Evolutionary conservation across 805 yeast genomes (phyloP).

Genomic region (Suhomyces tanzawaensis): DNA sequence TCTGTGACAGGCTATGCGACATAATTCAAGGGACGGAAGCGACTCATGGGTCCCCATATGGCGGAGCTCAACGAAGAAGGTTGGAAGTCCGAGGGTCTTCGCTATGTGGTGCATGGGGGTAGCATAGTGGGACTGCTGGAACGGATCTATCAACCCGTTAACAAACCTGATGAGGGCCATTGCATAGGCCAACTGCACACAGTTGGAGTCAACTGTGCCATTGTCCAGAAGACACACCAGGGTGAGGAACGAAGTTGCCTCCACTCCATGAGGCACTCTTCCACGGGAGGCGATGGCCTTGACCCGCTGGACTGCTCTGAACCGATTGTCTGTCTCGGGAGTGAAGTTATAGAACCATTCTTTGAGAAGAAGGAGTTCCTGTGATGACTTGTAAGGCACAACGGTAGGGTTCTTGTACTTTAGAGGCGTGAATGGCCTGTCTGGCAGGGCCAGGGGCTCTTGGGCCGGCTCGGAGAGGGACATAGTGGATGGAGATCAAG

Average conservation of each 20-base stretch:
- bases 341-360: slow-evolving; percentile 51
- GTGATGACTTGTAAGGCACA: slow-evolving; percentile 16
- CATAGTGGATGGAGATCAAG: slow-evolving; percentile 1
- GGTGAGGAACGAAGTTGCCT: slow-evolving; percentile 58
- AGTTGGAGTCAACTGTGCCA: slow-evolving; percentile 24
- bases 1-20: slow-evolving; percentile 55
- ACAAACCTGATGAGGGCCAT: slow-evolving; percentile 83
- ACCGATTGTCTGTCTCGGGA: slow-evolving; percentile 26
- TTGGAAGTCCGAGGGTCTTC: slow-evolving; percentile 62
- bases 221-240: slow-evolving; percentile 39
- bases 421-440: neutral
- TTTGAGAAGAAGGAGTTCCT: slow-evolving; percentile 47
- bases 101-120: slow-evolving; percentile 79
- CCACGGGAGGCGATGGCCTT: slow-evolving; percentile 59
- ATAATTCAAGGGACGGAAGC: slow-evolving; percentile 66
- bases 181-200: slow-evolving; percentile 55
- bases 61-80: slow-evolving; percentile 82
- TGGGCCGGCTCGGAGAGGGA: too few relatives aligned
- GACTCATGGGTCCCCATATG: slow-evolving; percentile 90
- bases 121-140: slow-evolving; percentile 75
- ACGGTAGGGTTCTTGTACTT: slow-evolving; percentile 22
- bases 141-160: slow-evolving; percentile 85
- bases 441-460: too few relatives aligned
- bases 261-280: slow-evolving; percentile 68
- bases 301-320: slow-evolving; percentile 51